A percentile compares a stretch with the other conserved stretches of the same genome.
phyloP scores from a whole-genome alignment of 2,329 filamentous ascomycete genomes.

The Neofusicoccum umdonicola region DNA sequence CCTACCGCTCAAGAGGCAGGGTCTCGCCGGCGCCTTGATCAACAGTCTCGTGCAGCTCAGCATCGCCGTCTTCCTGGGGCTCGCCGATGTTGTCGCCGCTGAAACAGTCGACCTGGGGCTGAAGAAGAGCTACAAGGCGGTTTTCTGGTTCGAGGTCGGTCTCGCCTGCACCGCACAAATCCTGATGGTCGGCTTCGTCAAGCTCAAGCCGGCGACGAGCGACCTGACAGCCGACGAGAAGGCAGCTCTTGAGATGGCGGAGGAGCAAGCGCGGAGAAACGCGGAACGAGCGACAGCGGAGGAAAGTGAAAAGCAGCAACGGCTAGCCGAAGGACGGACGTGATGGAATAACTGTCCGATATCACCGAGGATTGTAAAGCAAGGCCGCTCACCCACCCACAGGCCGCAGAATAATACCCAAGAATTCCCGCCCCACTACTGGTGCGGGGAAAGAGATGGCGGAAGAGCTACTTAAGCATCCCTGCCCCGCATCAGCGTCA shows the following conservation, averaged over 20 bases:
- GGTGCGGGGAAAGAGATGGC: neutral
- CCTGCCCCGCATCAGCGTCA: slow-evolving; percentile 4
- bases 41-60: slow-evolving; percentile 70
- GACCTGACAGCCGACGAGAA: slow-evolving; percentile 19
- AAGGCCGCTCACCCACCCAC: neutral
- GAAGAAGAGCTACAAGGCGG: slow-evolving; percentile 59
- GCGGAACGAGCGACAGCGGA: neutral
- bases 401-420: neutral
- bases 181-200: slow-evolving; percentile 18
- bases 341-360: neutral
- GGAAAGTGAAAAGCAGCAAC: neutral
- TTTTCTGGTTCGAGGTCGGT: slow-evolving; percentile 65
- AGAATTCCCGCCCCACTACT: neutral
- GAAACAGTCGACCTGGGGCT: slow-evolving; percentile 45
- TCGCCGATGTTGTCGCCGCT: slow-evolving; percentile 62
- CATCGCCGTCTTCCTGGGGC: slow-evolving; percentile 68
- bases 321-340: neutral
- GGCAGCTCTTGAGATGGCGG: slow-evolving; percentile 3
- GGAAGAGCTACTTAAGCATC: neutral
- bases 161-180: slow-evolving; percentile 19
- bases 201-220: slow-evolving; percentile 17
- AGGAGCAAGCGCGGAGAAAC: neutral
- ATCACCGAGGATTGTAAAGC: neutral
- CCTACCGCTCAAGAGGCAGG: slow-evolving; percentile 65
- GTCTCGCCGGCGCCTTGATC: slow-evolving; percentile 68